These are phyloP conservation scores for Brassica rapa DNA, from an alignment of 345 rosid species.

Conservation along the genomic window DNA sequence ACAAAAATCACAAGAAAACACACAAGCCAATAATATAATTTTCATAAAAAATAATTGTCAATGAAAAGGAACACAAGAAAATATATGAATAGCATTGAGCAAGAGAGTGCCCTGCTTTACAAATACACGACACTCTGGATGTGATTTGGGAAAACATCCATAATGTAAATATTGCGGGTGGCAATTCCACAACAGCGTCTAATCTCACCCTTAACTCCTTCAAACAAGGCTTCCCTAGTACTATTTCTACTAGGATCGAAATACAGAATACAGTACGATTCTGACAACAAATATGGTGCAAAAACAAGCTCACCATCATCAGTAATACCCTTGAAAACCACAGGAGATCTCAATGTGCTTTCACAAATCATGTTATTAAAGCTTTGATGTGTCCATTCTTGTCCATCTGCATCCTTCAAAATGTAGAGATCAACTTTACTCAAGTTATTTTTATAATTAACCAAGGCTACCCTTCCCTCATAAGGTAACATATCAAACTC, in stretches of 20 bases:
- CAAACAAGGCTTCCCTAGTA: not conserved
- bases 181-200: not conserved
- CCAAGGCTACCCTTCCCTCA: constrained; percentile 7
- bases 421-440: not conserved
- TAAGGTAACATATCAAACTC: not conserved
- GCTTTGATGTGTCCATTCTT: not conserved
- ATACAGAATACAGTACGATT: not conserved
- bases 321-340: not conserved
- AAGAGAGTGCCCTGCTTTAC: not conserved
- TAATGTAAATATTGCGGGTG: not conserved
- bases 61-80: not conserved
- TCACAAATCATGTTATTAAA: not conserved
- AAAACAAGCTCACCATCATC: constrained; percentile 23
- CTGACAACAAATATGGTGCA: not conserved
- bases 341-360: not conserved
- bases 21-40: not conserved
- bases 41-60: not conserved
- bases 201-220: not conserved
- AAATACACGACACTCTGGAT: not conserved
- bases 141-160: not conserved
- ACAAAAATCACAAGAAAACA: not conserved
- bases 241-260: not conserved
- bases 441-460: not conserved
- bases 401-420: not conserved
- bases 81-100: not conserved